Evolutionary conservation across 1,284 basidiomycete genomes (phyloP).

Genomic region (Tilletia indica): DNA sequence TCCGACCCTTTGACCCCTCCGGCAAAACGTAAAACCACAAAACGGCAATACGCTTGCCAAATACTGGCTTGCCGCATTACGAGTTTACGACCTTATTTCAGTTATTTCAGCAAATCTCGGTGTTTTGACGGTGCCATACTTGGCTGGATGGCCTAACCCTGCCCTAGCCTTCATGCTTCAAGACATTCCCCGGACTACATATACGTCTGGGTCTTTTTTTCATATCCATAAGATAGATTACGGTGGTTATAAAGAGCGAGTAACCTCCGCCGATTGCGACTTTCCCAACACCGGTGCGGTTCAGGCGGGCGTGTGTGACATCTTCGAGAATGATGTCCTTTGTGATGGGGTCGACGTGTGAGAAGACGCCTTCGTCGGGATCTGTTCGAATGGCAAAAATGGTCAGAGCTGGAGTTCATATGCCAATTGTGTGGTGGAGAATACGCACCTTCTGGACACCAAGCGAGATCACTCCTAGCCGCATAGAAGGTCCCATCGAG

Average conservation of each 20-base stretch:
- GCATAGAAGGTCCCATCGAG: not conserved
- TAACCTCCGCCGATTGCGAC: slow-evolving; percentile 41
- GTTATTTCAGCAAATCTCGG: no score
- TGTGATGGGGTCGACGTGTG: slow-evolving; percentile 33
- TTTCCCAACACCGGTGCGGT: slow-evolving; percentile 37
- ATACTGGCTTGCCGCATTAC: no score
- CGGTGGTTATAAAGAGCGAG: slow-evolving; percentile 24
- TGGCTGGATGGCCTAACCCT: no score
- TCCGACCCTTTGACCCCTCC: no score
- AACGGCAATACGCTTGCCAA: no score
- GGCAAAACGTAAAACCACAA: no score
- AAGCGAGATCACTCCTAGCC: slow-evolving; percentile 1
- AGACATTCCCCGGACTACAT: no score
- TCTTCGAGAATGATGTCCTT: slow-evolving; percentile 45
- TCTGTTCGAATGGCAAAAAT: slow-evolving; percentile 21
- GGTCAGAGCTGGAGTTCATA: slow-evolving; percentile 26
- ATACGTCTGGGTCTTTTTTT: no score
- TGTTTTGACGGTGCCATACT: no score
- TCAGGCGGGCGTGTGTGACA: slow-evolving; percentile 38
- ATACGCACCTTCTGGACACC: slow-evolving; percentile 4
- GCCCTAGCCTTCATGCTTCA: no score
- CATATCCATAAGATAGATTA: no score
- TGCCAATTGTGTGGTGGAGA: not conserved
- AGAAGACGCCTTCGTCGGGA: slow-evolving; percentile 49
- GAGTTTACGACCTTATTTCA: no score